Base-by-base conservation (phyloP, 2,329 filamentous ascomycete genomes). In the Fusarium fujikuroi region DNA sequence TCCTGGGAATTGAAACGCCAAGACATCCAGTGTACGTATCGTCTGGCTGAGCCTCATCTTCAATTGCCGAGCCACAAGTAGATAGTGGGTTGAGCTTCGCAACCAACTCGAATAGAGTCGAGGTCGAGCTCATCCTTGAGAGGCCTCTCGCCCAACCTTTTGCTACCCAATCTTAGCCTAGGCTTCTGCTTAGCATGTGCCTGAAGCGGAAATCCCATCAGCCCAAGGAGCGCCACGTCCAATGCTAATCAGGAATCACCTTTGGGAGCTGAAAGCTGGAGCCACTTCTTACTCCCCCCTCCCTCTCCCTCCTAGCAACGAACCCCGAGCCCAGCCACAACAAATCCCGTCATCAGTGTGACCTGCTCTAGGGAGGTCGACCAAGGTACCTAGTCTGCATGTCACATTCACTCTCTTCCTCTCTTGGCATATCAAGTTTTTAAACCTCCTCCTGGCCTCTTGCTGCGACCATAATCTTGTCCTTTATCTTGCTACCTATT, bases 271-370 rank as follows among this genome's bases (percentile, higher is more conserved):
- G 50, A 65, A 49, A 37, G 43, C 47, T 56, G 46, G 44, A 70
- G 57, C 50, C 54, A 58, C 40, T 58, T 58, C 40, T 36, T 34
- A 49, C 40, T 36, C 28, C 28, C 40, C 30, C 30, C 3, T 11
- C 30, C 11, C 30, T 23, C 47, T 36, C 32, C 34, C 34, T 54
- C 50, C 60, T 19, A 65, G 60, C 56, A 60, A 66, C 65, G 19
- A 54, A 54, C 50, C 34, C 50, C 49, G 25, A 39, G 36, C 50
- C 50, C 73, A 77, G 75, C 75, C 75, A 77, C 75, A 77, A 36
- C 54, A 68, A 66, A 70, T 68, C 72, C 66, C 73, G 75, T 77
- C 75, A 77, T 77, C 75, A 72, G 70, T 75, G 69, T 75, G 73
- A 77, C 67, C 73, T 73, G 64, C 59, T 63, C 32, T 44, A 34